Evolutionary conservation across 2,329 filamentous ascomycete species (phyloP).

Genomic region (Acrocalymma vagum): DNA sequence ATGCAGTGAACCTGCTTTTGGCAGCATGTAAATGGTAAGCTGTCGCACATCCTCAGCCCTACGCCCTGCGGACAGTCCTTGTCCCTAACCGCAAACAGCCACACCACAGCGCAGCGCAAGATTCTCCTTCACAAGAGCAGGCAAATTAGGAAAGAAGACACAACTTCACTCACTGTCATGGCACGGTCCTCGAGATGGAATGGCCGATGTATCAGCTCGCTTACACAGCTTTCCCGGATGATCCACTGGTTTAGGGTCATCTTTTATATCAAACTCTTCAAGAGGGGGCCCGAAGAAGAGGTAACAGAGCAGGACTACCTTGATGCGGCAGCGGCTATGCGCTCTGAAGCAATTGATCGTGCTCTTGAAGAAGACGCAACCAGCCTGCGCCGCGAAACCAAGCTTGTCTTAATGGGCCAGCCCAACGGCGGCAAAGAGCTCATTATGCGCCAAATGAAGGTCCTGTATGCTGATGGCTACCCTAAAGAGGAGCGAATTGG

Average conservation of each 20-base stretch:
- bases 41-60: not conserved
- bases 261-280: conserved; percentile 36
- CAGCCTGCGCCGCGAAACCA: conserved; percentile 41
- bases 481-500: conserved; percentile 37
- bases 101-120: conserved; percentile 45
- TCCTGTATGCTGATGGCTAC: conserved; percentile 43
- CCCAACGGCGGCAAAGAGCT: conserved; percentile 42
- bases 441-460: conserved; percentile 47
- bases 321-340: conserved; percentile 37
- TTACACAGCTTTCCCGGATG: conserved; percentile 40
- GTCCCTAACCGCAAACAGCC: conserved; percentile 35
- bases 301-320: conserved; percentile 40
- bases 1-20: conserved; percentile 40
- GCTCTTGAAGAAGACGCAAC: conserved; percentile 42
- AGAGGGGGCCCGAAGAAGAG: conserved; percentile 19
- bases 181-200: conserved; percentile 39
- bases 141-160: conserved; percentile 43
- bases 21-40: conserved; percentile 42
- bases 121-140: conserved; percentile 46
- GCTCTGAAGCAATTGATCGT: conserved; percentile 46
- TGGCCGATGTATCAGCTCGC: conserved; percentile 32
- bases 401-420: conserved; percentile 41
- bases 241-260: conserved; percentile 43
- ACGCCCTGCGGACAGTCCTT: not conserved
- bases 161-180: conserved; percentile 35